Evolutionary conservation across 805 yeast genomes (phyloP), one percentile per base, ranked within the genome.

Genomic region (Ogataea pilisensis): DNA sequence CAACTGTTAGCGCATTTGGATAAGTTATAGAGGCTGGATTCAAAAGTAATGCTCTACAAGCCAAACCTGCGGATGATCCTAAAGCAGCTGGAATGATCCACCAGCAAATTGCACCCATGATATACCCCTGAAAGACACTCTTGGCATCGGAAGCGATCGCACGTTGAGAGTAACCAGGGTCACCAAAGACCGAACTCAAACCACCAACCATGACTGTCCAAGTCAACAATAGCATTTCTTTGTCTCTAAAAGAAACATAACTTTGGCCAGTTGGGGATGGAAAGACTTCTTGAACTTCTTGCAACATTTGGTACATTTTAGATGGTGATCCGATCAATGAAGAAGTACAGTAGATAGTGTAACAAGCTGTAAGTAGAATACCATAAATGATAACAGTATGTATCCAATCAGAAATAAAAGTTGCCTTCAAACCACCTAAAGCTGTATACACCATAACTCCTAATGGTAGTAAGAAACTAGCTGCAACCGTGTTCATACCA

Each of bases 181-280:
- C 60, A 22, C 53, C 46, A 38, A 50, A 51, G 28, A 54, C 60
- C 3, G 57, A 43, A 38, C 57, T 45, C 17, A 55, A 87, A 63
- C 87, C 87, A 50, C 96, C 96, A 36, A 87, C 43, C 35, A 51
- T 46, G 6, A 60, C 60, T 3, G 59, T 45, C 63, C 65, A 63
- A 3, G 60, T 49, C 16, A 54, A 35, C 45, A 58, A 45, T 3
- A 63, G 58, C 46, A 64, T 67, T 20, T 57, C 60, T 16, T 53
- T 56, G 44, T 60, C 53, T 24, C 49, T 52, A 42, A 65, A 61
- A 5, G 64, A 58, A 17, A 68, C 44, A 41, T 57, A 68, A 33
- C 60, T 54, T 8, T 50, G 48, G 12, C 65, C 69, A 12, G 57
- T 49, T 5, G 57, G 34, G 21, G 51, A 44, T 3, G 72, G 72